Base-by-base conservation (phyloP, 495 filamentous ascomycete genomes). In the Aspergillus coremiiformis region DNA sequence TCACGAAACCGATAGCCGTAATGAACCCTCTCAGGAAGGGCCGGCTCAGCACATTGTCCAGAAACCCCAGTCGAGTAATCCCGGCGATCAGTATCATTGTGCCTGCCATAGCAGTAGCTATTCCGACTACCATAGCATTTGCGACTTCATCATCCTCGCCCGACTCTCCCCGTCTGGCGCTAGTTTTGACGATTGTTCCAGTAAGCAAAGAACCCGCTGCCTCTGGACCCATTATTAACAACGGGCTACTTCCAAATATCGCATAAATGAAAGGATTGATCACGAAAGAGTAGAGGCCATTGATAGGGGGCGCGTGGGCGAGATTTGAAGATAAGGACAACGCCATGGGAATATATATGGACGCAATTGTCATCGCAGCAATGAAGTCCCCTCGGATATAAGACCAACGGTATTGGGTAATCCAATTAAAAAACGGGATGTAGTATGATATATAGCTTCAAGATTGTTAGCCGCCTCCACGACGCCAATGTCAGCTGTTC, bases 341-440 rank as follows among this genome's bases (percentile, higher is more conserved):
- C 0, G 92, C 84, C 92, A 99, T 96, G 22, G 93, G 93, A 32
- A 99, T 87, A 62, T 99, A 99, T 72, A 99, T 90, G 12, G 90
- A 95, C 1, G 92, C 89, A 69, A 99, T 84, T 2, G 93, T 96
- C 47, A 97, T 66, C 41, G 87, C 78, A 11, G 93, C 90, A 9
- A 90, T 75, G 26, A 96, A 73, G 70, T 99, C 93, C 26, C 94
- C 93, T 57, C 84, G 78, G 23, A 97, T 66, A 65, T 84, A 95
- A 5, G 79, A 78, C 82, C 79, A 86, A 53, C 70, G 80, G 62
- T 99, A 99, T 64, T 94, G 84, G 33, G 71, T 71, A 27, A 93
- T 82, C 93, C 93, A 99, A 49, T 84, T 86, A 53, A 95, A 70
- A 47, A 90, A 86, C 1, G 94, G 93, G 32, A 99, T 77, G 65